Conservation (phyloP, 495 filamentous ascomycete species). For the Glutinoglossum americanum region DNA sequence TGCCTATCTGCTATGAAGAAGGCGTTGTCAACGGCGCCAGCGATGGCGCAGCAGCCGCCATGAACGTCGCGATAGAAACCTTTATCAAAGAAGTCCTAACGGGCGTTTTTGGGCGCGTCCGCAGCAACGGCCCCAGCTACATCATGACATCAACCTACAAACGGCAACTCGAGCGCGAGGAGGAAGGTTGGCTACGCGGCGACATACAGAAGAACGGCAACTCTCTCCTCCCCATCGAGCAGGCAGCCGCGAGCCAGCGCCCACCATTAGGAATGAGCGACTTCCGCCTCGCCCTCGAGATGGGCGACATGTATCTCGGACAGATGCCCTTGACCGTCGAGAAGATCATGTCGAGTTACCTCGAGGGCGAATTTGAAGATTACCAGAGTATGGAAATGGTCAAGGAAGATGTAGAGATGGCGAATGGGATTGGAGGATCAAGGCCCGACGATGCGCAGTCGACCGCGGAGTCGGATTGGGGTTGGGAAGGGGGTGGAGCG, state of each 20-base stretch:
- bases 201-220: slow-evolving; percentile 45
- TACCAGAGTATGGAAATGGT: slow-evolving; percentile 24
- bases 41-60: slow-evolving; percentile 55
- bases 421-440: slow-evolving; percentile 12
- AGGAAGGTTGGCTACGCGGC: slow-evolving; percentile 40
- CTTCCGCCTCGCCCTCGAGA: slow-evolving; percentile 47
- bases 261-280: slow-evolving; percentile 57
- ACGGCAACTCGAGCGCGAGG: slow-evolving; percentile 47
- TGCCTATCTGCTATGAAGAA: slow-evolving; percentile 84
- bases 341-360: slow-evolving; percentile 46
- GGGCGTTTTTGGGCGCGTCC: slow-evolving; percentile 53
- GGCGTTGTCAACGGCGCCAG: slow-evolving; percentile 57
- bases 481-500: slow-evolving; percentile 51
- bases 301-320: slow-evolving; percentile 50
- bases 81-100: slow-evolving; percentile 79
- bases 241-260: slow-evolving; percentile 42
- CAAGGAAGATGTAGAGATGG: slow-evolving; percentile 5
- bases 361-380: slow-evolving; percentile 55
- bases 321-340: slow-evolving; percentile 57
- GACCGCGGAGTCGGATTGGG: slow-evolving; percentile 20
- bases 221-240: slow-evolving; percentile 57
- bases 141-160: slow-evolving; percentile 64
- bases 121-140: slow-evolving; percentile 57
- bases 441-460: not conserved
- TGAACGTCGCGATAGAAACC: slow-evolving; percentile 77